Base-by-base conservation (phyloP, 2,329 filamentous ascomycete species). In the Gremmenia infestans region DNA sequence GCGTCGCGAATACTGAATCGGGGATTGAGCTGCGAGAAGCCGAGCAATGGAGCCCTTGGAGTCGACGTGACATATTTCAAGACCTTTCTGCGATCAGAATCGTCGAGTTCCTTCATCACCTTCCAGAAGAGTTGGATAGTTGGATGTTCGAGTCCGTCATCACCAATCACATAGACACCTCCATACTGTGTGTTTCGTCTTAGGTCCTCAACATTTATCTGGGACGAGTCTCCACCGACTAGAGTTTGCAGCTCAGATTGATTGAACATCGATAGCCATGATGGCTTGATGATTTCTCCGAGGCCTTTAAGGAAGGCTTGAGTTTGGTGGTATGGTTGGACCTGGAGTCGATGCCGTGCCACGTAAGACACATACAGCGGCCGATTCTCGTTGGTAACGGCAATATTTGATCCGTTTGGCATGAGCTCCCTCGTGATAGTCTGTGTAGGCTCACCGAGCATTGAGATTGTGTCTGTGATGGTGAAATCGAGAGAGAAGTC, bases 231-330 rank as follows among this genome's bases (percentile, higher is more conserved):
- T 45, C 94, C 94, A 52, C 91, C 90, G 15, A 99, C 88, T 5
- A 99, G 85, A 1, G 90, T 94, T 73, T 97, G 94, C 4, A 99
- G 81, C 71, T 99, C 94, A 3, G 84, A 84, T 71, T 97, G 93
- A 72, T 99, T 99, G 78, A 99, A 99, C 94, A 99, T 97, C 66
- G 88, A 91, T 4, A 99, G 81, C 94, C 94, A 99, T 3, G 84
- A 83, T 0, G 93, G 92, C 56, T 92, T 87, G 62, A 99, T 94
- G 68, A 99, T 96, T 61, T 86, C 80, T 22, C 88, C 85, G 1
- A 99, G 82, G 0, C 94, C 94, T 54, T 85, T 85, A 7, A 99
- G 80, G 71, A 99, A 99, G 1, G 91, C 91, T 22, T 85, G 81
- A 0, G 92, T 97, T 68, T 97, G 91, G n/a, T 79, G 74, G 50